Base-by-base conservation (phyloP, 495 filamentous ascomycete genomes). In the Xylaria acuta region DNA sequence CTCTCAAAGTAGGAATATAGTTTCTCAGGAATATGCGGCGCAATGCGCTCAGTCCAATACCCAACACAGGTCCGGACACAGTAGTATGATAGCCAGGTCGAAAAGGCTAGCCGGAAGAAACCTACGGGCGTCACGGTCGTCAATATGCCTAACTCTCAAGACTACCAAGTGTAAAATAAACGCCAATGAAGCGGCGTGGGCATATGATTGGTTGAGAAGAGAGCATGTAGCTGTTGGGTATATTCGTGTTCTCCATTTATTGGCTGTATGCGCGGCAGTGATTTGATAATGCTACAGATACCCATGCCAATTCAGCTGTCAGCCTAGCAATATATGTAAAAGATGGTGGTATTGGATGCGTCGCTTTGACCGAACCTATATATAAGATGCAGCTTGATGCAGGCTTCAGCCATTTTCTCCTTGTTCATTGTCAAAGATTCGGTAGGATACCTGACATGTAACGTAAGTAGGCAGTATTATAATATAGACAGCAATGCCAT, bases 181-280 rank as follows among this genome's bases (percentile, higher is more conserved):
- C 22, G 25, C 49, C 9, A 7, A 22, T 11, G 32, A 16, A n/a
- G 56, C 7, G 12, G 18, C 32, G 30, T 62, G 36, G 34, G 36
- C 30, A 34, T 34, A 8, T 36, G 36, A 36, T 41, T 63, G 59
- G 59, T 38, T 63, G 22, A 5, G 4, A 22, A 38, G 12, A 4
- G 58, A 8, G n/a, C 40, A 25, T 62, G 20, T 20, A 3, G 32
- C 18, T 62, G 20, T 40, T 40, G 58, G 16, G 5, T 62, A 25
- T 62, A 40, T n/a, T n/a, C n/a, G n/a, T n/a, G 32, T 60, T 60
- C 6, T 60, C 32, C 3, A 60, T 38, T 30, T 60, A 60, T 60
- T 34, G 56, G 56, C 30, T 30, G 16, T 36, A 1, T 59, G 14
- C 5, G 54, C 22, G 20, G 22, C 5, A 59, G n/a, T n/a, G n/a